Evolutionary conservation across 768 basidiomycete species (phyloP).

Genomic region (Tulasnella calospora): DNA sequence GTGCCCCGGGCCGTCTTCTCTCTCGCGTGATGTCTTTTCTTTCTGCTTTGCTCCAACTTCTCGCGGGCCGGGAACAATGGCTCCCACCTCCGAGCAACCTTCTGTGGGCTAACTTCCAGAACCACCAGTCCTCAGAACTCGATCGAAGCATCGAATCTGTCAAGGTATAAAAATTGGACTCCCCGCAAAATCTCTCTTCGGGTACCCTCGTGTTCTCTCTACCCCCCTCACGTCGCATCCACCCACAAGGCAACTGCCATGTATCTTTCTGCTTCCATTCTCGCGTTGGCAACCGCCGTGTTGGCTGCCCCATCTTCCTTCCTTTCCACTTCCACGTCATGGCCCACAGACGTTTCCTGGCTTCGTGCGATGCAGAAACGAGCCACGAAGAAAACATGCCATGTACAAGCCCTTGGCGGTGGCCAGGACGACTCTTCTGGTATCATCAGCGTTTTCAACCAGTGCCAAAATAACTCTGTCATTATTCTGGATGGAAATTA

Average conservation of each 20-base stretch:
- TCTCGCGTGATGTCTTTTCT: not conserved
- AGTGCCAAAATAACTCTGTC: not conserved
- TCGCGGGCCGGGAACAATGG: not conserved
- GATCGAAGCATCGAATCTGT: not conserved
- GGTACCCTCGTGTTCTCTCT: not conserved
- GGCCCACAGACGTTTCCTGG: constrained; percentile 3
- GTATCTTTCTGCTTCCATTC: not conserved
- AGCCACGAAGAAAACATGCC: constrained; percentile 3
- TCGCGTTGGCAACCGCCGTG: not conserved
- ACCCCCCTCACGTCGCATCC: not conserved
- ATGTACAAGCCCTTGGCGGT: constrained; percentile 14
- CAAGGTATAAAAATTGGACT: not conserved
- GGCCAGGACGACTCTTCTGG: constrained; percentile 11
- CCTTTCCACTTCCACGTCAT: not conserved
- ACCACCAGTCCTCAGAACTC: not conserved
- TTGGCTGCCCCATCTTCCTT: not conserved
- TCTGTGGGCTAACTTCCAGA: not conserved
- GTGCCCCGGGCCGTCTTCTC: not conserved
- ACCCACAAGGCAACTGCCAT: not conserved
- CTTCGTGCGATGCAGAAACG: not conserved
- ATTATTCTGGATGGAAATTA: constrained; percentile 10
- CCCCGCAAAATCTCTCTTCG: not conserved
- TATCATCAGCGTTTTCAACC: constrained; percentile 3
- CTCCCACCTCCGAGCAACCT: not conserved
- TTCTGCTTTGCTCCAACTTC: not conserved